Base-by-base conservation (phyloP, 2,329 filamentous ascomycete genomes). In the Coleophoma eucalyptorum region DNA sequence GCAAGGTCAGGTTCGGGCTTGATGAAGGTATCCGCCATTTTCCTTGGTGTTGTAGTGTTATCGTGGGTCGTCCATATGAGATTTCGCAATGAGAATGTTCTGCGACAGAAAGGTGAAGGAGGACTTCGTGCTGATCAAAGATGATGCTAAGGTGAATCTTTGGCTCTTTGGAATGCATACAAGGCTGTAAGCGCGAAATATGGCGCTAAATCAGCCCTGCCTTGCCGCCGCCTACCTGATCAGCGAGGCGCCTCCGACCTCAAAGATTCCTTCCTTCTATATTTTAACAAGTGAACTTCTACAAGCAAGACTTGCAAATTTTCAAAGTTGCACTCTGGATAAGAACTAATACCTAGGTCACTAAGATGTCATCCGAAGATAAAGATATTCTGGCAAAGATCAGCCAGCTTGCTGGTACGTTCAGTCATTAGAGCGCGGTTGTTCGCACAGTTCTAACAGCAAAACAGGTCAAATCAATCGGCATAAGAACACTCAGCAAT, bases 401-500 rank as follows among this genome's bases (percentile, higher is more conserved):
- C 63, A 73, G 77, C 64, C 76, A 76, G 60, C 70, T 82, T 62
- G 75, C 77, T 69, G 78, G 79, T 81, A 67, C 66, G 69, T 65
- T 43, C 49, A 51, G 52, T 51, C 52, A 55, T 18, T 63, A 69
- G 73, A 60, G 72, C 72, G 40, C 65, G 80, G 48, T 74, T 79
- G 51, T 74, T 77, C 77, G 65, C 42, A 69, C 64, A 43, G 48
- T 50, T 16, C 16, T 26, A 8, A 26, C 26, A 26, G 10, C 26
- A 26, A 26, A 26, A 10, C 57, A 90, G 87, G 87, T 58, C 86
- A 89, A 69, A 93, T 94, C 65, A 91, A 91, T 66, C 82, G 84
- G 48, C 85, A 89, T 72, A 91, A 89, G 67, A 88, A 80, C 56
- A 79, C 85, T 55, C 77, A 80, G 57, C 52, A 44, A n/a, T 15